Evolutionary conservation across 768 basidiomycete species (phyloP).

Genomic region (Punctularia strigosozonata): DNA sequence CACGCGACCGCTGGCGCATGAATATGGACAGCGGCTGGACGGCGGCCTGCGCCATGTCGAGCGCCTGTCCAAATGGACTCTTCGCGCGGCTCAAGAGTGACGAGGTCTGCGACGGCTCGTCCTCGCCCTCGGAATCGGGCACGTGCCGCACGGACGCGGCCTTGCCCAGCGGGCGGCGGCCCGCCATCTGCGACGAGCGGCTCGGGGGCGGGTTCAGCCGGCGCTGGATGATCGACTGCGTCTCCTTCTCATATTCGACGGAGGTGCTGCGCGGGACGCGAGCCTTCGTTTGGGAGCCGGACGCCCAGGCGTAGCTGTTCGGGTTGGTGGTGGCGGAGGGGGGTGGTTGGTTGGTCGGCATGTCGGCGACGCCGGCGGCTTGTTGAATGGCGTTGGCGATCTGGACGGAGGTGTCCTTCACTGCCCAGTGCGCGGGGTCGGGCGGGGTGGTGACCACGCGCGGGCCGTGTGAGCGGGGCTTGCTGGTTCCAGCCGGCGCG

Average conservation of each 20-base stretch:
- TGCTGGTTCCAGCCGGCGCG: conserved; percentile 19
- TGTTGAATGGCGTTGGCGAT: conserved; percentile 73
- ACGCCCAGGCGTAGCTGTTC: conserved; percentile 59
- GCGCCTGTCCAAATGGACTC: conserved; percentile 54
- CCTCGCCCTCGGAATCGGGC: conserved; percentile 64
- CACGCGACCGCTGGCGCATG: conserved; percentile 48
- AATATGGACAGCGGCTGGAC: conserved; percentile 49
- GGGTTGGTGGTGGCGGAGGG: conserved; percentile 19
- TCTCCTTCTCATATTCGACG: conserved; percentile 66
- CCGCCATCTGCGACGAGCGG: conserved; percentile 18
- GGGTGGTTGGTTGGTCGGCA: conserved; percentile 8
- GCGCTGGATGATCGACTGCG: conserved; percentile 39
- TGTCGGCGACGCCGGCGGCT: conserved; percentile 35
- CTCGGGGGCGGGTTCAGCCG: conserved; percentile 55
- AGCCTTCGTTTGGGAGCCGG: conserved; percentile 33
- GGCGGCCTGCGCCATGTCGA: conserved; percentile 43
- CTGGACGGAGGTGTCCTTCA: conserved; percentile 80
- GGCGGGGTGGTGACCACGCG: conserved; percentile 25
- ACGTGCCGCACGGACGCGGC: conserved; percentile 40
- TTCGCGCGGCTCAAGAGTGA: conserved; percentile 35
- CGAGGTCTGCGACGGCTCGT: conserved; percentile 16
- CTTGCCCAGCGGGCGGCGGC: conserved; percentile 41
- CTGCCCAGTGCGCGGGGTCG: conserved; percentile 57
- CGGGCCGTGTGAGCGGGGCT: conserved; percentile 14
- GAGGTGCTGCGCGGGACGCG: conserved; percentile 62